Percentiles rank a stretch among this genome's conserved stretches.
Evolutionary conservation across 2,329 filamentous ascomycete species (phyloP).

Genomic region (Bipolaris victoriae): DNA sequence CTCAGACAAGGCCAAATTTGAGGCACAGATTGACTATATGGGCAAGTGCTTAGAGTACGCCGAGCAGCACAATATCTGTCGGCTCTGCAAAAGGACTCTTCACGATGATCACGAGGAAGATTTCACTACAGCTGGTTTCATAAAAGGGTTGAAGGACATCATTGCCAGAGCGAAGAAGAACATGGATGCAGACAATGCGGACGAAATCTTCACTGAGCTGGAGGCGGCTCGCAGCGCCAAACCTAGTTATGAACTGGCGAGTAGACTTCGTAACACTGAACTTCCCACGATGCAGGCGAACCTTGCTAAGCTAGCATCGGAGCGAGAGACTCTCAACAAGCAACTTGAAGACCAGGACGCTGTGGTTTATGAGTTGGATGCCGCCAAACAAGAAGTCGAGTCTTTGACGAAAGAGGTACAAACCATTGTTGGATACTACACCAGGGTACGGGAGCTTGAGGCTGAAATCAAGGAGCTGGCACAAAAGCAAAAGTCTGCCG

Average conservation of each 20-base stretch:
- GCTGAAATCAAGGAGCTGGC: conserved; percentile 75
- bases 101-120: conserved; percentile 61
- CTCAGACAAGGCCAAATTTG: conserved; percentile 72
- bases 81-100: conserved; percentile 76
- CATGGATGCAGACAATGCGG: conserved; percentile 66
- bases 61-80: conserved; percentile 73
- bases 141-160: conserved; percentile 67
- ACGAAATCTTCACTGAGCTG: conserved; percentile 66
- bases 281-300: conserved; percentile 73
- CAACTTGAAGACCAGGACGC: conserved; percentile 69
- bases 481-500: conserved; percentile 74
- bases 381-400: conserved; percentile 75
- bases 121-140: conserved; percentile 60
- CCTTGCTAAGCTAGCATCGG: conserved; percentile 57
- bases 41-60: conserved; percentile 69
- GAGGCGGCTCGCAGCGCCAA: conserved; percentile 61
- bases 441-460: conserved; percentile 74
- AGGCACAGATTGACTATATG: conserved; percentile 74
- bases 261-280: conserved; percentile 69
- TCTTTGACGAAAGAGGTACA: conserved; percentile 76
- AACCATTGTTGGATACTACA: conserved; percentile 73
- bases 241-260: conserved; percentile 75
- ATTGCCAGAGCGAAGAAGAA: conserved; percentile 60
- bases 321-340: conserved; percentile 48
- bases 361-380: conserved; percentile 65